Evolutionary conservation across 148 eudicot genomes (phyloP).

Genomic region (Rhododendron simsii): DNA sequence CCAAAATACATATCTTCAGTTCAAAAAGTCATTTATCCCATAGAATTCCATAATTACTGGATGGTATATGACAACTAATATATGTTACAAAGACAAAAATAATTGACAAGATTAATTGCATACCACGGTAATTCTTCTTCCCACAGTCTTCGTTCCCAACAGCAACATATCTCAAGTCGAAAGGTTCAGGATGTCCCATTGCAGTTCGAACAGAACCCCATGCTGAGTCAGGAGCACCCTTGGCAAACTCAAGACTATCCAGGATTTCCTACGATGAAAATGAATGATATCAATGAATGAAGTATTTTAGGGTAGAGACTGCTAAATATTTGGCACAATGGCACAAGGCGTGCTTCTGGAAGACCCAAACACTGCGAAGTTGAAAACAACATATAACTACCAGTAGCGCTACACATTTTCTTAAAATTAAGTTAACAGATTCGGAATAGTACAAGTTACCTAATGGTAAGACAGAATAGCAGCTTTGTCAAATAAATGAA

Average conservation of each 20-base stretch:
- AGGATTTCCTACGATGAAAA: slow-evolving; percentile 56
- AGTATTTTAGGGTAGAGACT: neutral
- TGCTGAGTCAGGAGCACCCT: slow-evolving; percentile 52
- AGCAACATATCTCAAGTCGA: slow-evolving; percentile 79
- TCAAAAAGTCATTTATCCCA: too few relatives aligned
- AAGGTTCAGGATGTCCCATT: slow-evolving; percentile 76
- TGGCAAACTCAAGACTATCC: slow-evolving; percentile 79
- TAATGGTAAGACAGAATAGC: neutral
- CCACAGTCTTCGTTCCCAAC: slow-evolving; percentile 87
- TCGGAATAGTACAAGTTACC: neutral
- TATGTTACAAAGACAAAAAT: neutral
- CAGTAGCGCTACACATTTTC: neutral
- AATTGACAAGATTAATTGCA: neutral
- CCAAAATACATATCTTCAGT: too few relatives aligned
- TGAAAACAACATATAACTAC: neutral
- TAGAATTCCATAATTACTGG: too few relatives aligned
- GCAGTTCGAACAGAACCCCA: slow-evolving; percentile 82
- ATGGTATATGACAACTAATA: neutral
- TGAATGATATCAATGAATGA: slow-evolving; percentile 2
- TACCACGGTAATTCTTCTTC: slow-evolving; percentile 63
- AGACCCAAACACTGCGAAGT: neutral
- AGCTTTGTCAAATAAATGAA: neutral
- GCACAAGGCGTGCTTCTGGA: neutral
- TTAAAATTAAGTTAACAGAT: neutral
- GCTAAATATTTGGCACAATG: neutral